These are phyloP conservation scores for Musa troglodytarum DNA, from an alignment of 176 grass and related monocot species.

Conservation along the genomic window DNA sequence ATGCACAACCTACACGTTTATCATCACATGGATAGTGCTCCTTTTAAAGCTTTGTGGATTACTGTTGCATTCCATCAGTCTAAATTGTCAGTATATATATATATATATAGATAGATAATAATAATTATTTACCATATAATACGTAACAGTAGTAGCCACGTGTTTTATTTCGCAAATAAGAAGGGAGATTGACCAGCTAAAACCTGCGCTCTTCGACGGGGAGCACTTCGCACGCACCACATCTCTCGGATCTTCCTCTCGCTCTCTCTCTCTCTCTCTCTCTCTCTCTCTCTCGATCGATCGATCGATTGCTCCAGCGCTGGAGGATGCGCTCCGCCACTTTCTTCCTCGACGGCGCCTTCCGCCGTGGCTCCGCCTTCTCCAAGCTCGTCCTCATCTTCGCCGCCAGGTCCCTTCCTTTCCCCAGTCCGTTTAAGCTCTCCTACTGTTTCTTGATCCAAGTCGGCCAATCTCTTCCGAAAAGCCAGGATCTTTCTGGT, in stretches of 20 bases:
- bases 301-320: background rate
- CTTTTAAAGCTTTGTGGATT: no score
- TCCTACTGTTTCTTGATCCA: background rate
- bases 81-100: no score
- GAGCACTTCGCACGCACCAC: background rate
- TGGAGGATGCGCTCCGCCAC: background rate
- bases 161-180: no score
- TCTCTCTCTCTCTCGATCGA: background rate
- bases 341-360: slow-evolving; percentile 9
- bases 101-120: no score
- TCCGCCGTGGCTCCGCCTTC: slow-evolving; percentile 33
- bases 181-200: no score
- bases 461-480: background rate
- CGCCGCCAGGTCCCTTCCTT: slow-evolving; percentile 42
- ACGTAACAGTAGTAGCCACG: no score
- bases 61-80: no score
- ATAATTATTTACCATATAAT: no score
- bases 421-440: background rate
- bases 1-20: no score
- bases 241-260: background rate
- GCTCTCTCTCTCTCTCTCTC: no score
- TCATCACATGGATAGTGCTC: no score
- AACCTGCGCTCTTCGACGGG: no score
- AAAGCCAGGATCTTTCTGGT: background rate
- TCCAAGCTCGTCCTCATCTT: slow-evolving; percentile 72